Evolutionary conservation across 1,284 basidiomycete species (phyloP).

Genomic region (Clitocybe nebularis): DNA sequence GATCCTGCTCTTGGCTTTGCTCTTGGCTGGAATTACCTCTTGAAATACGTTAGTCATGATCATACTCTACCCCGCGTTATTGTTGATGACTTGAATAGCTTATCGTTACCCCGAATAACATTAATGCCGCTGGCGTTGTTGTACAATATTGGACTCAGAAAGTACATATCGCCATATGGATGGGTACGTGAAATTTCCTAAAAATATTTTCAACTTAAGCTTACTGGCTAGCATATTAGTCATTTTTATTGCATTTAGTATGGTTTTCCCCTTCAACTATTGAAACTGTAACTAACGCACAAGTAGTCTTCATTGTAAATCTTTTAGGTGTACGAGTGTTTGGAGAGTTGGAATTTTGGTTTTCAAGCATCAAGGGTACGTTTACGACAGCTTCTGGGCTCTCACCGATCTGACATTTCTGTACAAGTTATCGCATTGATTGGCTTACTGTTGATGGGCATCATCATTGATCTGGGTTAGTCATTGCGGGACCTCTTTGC

Average conservation of each 20-base stretch:
- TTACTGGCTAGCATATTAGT: conserved; percentile 26
- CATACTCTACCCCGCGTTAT: background rate
- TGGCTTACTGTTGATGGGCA: conserved; percentile 58
- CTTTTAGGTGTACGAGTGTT: conserved; percentile 48
- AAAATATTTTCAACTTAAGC: conserved; percentile 3
- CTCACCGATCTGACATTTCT: conserved; percentile 1
- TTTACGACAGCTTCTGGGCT: background rate
- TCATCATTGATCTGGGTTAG: conserved; percentile 47
- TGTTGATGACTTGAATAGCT: conserved; percentile 22
- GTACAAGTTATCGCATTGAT: conserved; percentile 46
- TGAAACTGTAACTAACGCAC: conserved; percentile 5
- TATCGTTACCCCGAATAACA: conserved; percentile 47
- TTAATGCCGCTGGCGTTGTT: conserved; percentile 59
- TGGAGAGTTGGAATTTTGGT: conserved; percentile 63
- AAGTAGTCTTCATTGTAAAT: conserved; percentile 49
- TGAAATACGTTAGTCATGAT: conserved; percentile 38
- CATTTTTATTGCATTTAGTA: conserved; percentile 55
- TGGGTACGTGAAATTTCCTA: conserved; percentile 36
- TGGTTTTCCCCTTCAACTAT: conserved; percentile 15
- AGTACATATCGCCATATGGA: conserved; percentile 56
- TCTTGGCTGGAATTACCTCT: conserved; percentile 47
- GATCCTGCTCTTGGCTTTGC: conserved; percentile 55
- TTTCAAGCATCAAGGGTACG: conserved; percentile 46
- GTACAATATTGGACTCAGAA: conserved; percentile 56
- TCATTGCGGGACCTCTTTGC: background rate